Evolutionary conservation across 768 basidiomycete genomes (phyloP).

Genomic region (Panaeolus papilionaceus): DNA sequence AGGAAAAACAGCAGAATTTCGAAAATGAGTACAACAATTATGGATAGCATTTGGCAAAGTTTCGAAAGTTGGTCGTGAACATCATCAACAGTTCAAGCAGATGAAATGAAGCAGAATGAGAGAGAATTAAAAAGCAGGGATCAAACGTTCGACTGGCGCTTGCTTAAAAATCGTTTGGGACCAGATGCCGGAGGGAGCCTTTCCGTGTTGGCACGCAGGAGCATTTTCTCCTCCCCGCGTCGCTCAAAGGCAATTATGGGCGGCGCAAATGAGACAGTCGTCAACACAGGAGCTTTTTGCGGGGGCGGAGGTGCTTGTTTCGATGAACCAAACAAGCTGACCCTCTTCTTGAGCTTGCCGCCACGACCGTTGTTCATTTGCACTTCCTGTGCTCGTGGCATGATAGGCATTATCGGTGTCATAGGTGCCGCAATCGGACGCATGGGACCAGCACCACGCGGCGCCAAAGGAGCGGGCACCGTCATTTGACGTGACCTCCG

Average conservation of each 20-base stretch:
- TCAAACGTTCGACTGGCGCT: constrained; percentile 45
- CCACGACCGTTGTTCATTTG: constrained; percentile 25
- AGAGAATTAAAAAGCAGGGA: constrained; percentile 8
- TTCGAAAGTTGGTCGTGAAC: background rate
- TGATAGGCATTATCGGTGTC: constrained; percentile 21
- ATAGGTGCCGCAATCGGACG: constrained; percentile 12
- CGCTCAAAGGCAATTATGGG: constrained; percentile 33
- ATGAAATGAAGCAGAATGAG: background rate
- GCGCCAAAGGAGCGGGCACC: background rate
- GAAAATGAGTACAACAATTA: background rate
- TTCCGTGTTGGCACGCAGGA: constrained; percentile 26
- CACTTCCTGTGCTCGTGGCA: constrained; percentile 28
- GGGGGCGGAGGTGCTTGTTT: constrained; percentile 23
- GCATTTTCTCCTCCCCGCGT: constrained; percentile 21
- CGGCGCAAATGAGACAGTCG: constrained; percentile 37
- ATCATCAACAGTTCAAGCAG: background rate
- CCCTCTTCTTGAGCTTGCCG: constrained; percentile 38
- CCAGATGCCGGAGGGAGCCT: constrained; percentile 25
- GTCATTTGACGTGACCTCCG: constrained; percentile 5
- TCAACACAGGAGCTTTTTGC: constrained; percentile 29
- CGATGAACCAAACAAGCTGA: constrained; percentile 29
- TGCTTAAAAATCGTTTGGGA: constrained; percentile 48
- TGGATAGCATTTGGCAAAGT: background rate
- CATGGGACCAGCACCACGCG: constrained; percentile 5
- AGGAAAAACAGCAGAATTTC: background rate